Conservation (phyloP, 306 rosid species). For the Sesbania bispinosa region DNA sequence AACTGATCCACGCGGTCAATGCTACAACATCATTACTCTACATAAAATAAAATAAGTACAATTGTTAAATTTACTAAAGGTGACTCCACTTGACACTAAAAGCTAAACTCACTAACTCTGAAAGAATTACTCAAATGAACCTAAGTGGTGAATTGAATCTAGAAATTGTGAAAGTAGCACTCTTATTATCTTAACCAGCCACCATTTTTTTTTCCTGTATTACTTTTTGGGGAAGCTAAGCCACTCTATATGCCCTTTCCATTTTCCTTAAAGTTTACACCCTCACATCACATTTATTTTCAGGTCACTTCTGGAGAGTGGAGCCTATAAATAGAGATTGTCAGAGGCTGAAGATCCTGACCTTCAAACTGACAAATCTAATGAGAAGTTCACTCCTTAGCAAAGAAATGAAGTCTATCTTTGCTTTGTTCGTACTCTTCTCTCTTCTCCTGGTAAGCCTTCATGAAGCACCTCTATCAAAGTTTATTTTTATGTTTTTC, state of each 20-base stretch:
- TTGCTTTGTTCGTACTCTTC: slow-evolving; percentile 21
- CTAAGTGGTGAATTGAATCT: not conserved
- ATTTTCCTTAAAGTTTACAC: no score
- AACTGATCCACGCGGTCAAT: no score
- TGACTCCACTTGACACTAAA: not conserved
- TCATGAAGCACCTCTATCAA: not conserved
- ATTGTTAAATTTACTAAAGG: not conserved
- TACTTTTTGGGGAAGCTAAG: no score
- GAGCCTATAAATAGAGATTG: slow-evolving; percentile 48
- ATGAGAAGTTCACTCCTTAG: not conserved
- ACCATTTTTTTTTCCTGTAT: not conserved
- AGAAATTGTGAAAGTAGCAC: not conserved
- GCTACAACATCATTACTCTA: no score
- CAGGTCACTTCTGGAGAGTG: no score
- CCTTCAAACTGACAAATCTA: slow-evolving; percentile 15
- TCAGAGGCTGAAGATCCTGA: slow-evolving; percentile 32
- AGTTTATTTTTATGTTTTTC: not conserved
- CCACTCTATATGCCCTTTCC: no score
- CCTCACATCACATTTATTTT: no score
- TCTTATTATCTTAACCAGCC: not conserved
- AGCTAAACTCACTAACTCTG: not conserved
- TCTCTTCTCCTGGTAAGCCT: slow-evolving; percentile 47
- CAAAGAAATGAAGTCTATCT: slow-evolving; percentile 38
- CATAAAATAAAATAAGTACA: not conserved
- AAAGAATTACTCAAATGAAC: slow-evolving; percentile 2